Evolutionary conservation across 2,329 filamentous ascomycete genomes (phyloP), one percentile per base, ranked within the genome.

Genomic region (Pestalotiopsis sp.): DNA sequence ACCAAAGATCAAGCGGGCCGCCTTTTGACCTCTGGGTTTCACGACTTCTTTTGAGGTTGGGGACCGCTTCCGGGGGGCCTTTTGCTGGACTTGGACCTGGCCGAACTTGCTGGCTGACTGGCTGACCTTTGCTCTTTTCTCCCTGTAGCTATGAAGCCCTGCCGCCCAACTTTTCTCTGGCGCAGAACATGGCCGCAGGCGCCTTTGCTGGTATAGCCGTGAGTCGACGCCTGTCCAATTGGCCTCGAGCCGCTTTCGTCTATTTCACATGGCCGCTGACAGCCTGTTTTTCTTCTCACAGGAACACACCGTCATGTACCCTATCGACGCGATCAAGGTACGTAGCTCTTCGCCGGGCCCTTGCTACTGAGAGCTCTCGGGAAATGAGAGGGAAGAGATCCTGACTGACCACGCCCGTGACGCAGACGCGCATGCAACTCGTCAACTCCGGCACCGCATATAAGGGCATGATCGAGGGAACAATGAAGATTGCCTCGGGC

Each of bases 221-320:
- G 90, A 75, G 91, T 78, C 31, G 39, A 61, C 74, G 45, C 41
- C 38, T 41, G 38, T 2, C 31, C 31, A 36, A 36, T 36, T 36
- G 31, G 31, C 31, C 31, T 36, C 31, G 31, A 36, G 31, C 31
- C 31, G 31, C 31, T 38, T 27, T 39, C 20, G 23, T 49, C 49
- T 23, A 38, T 36, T 66, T 20, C 25, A 20, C 23, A 14, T n/a
- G 57, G 20, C 6, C 63, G 73, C 72, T 75, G 70, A 75, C 66
- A 66, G 31, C 45, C 31, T 31, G 25, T 70, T 65, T 14, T 49
- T 49, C n/a, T 49, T 14, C 41, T 49, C 41, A 17, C 74, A 98
- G 95, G 95, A 98, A 84, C 95, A 98, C 82, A 97, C 95, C 69
- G 95, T 97, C 77, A 98, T 99, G 96, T 99, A 99, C 80, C 96